These are phyloP conservation scores for Bullera alba DNA, from an alignment of 768 basidiomycete species.

Conservation along the genomic window DNA sequence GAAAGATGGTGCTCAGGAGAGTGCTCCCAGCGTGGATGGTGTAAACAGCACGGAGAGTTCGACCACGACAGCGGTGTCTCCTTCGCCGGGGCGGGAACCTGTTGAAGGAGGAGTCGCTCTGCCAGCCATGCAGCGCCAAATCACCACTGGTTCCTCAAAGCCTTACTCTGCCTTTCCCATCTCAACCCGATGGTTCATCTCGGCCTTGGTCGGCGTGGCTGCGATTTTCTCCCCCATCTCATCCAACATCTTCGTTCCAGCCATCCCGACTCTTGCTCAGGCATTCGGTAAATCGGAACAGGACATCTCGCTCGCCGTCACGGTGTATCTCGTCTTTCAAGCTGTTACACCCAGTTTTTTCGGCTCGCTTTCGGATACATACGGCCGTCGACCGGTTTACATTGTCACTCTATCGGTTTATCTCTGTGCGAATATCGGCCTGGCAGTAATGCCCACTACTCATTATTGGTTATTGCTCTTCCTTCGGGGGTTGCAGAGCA, in stretches of 20 bases:
- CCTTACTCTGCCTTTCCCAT: constrained; percentile 18
- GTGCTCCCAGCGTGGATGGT: too few species aligned
- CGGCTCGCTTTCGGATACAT: constrained; percentile 56
- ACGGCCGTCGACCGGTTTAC: constrained; percentile 37
- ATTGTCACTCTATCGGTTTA: constrained; percentile 61
- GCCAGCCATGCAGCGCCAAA: too few species aligned
- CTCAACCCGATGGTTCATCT: constrained; percentile 15
- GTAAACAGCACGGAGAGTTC: too few species aligned
- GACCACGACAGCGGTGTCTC: too few species aligned
- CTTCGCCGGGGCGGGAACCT: too few species aligned
- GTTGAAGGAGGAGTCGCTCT: too few species aligned
- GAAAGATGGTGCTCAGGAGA: too few species aligned
- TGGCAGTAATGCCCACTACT: constrained; percentile 54
- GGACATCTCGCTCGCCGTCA: constrained; percentile 71
- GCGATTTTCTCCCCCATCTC: constrained; percentile 53
- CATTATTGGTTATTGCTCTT: constrained; percentile 73
- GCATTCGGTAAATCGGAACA: constrained; percentile 63
- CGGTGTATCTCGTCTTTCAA: constrained; percentile 57
- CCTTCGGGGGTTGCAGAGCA: constrained; percentile 68
- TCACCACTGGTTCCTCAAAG: constrained; percentile 1
- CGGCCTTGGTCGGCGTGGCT: constrained; percentile 21
- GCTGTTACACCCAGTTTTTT: constrained; percentile 53
- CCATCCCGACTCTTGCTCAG: constrained; percentile 60
- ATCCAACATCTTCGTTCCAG: constrained; percentile 71
- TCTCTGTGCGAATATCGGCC: constrained; percentile 59